Percentiles rank a stretch among this genome's conserved stretches.
phyloP scores from a whole-genome alignment of 805 yeast species.

The Sungouiozyma intestinalis region DNA sequence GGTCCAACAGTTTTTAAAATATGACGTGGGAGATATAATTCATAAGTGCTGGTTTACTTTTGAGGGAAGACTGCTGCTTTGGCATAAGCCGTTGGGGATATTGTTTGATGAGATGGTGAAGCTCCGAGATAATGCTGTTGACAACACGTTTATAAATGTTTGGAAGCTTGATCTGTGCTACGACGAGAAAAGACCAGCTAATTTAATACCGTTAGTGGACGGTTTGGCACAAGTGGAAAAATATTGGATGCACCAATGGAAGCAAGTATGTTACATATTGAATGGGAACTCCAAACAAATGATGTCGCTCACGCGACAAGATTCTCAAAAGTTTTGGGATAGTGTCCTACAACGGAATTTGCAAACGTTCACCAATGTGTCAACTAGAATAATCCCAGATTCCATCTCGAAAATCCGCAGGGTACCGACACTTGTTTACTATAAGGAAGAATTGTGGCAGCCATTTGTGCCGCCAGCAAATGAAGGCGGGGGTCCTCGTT shows the following conservation, averaged over 20 bases:
- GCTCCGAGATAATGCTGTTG: background rate
- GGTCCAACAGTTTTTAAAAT: conserved; percentile 29
- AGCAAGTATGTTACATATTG: conserved; percentile 68
- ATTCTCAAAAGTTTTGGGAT: conserved; percentile 49
- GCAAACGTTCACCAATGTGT: conserved; percentile 14
- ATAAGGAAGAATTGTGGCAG: conserved; percentile 27
- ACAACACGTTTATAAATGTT: conserved; percentile 17
- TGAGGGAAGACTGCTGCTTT: conserved; percentile 52
- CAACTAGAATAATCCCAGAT: conserved; percentile 12
- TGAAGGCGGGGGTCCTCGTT: conserved; percentile 1
- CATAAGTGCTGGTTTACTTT: conserved; percentile 55
- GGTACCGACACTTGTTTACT: conserved; percentile 21
- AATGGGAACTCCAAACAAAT: conserved; percentile 71
- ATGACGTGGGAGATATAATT: conserved; percentile 16
- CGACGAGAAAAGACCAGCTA: conserved; percentile 11
- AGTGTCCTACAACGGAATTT: conserved; percentile 30
- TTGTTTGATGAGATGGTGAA: conserved; percentile 36
- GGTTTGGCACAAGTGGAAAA: conserved; percentile 26
- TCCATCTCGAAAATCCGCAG: conserved; percentile 5
- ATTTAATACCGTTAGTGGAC: conserved; percentile 31
- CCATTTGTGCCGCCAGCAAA: conserved; percentile 15
- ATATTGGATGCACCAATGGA: conserved; percentile 67
- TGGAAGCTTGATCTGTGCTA: conserved; percentile 42
- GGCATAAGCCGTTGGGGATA: conserved; percentile 73
- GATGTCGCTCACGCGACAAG: conserved; percentile 62